Percentiles rank a stretch among this genome's conserved stretches.
Evolutionary conservation across 139 green algal species (phyloP).

Genomic region (Deuterostichococcus epilithicus): DNA sequence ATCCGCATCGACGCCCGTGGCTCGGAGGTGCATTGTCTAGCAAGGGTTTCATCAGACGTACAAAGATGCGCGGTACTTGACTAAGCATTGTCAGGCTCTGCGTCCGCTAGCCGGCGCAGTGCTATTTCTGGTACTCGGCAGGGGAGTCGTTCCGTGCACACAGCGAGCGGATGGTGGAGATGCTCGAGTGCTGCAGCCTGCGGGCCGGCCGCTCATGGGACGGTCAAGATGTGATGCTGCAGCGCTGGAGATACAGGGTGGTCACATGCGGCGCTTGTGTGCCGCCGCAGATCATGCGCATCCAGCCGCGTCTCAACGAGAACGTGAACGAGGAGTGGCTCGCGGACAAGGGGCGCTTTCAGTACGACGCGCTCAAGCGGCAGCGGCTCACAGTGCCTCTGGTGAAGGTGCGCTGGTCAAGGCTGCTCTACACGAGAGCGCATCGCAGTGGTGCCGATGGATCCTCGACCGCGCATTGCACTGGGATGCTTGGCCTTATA

Average conservation of each 20-base stretch:
- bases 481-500: too few species aligned
- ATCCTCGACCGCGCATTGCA: too few species aligned
- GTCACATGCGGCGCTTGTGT: not conserved
- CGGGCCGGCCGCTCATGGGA: not conserved
- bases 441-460: too few species aligned
- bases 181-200: too few species aligned
- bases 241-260: too few species aligned
- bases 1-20: slow-evolving; percentile 86
- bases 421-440: too few species aligned
- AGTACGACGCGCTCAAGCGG: slow-evolving; percentile 92
- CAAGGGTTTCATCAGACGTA: not conserved
- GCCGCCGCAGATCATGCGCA: slow-evolving; percentile 73
- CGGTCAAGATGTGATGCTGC: too few species aligned
- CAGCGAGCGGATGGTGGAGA: too few species aligned
- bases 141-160: too few species aligned
- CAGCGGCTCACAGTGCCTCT: slow-evolving; percentile 89
- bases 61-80: too few species aligned
- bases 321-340: slow-evolving; percentile 99
- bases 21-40: slow-evolving; percentile 56
- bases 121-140: not conserved
- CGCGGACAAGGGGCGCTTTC: slow-evolving; percentile 92
- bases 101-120: too few species aligned
- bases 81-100: too few species aligned
- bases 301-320: slow-evolving; percentile 92
- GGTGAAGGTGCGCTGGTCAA: slow-evolving; percentile 56